Conservation (phyloP, 768 basidiomycete genomes). For the Strobilomyces dryophilus region DNA sequence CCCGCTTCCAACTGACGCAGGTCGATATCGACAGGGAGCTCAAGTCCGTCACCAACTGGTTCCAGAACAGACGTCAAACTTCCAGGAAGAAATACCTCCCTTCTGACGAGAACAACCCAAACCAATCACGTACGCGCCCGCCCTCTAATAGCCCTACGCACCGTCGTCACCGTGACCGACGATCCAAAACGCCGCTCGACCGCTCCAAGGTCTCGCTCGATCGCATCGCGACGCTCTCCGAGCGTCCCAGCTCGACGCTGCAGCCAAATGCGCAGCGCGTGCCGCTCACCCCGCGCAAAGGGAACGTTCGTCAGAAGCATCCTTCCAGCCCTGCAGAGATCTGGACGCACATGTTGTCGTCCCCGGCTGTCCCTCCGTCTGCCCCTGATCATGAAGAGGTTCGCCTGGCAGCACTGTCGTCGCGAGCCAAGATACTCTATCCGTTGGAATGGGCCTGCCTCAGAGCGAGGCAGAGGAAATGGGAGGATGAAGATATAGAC, state of each 20-base stretch:
- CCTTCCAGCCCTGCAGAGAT: constrained; percentile 19
- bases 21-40: constrained; percentile 43
- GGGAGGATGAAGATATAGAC: constrained; percentile 23
- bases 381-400: constrained; percentile 22
- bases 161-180: constrained; percentile 6
- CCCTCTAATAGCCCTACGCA: constrained; percentile 2
- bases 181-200: constrained; percentile 13
- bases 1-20: constrained; percentile 4
- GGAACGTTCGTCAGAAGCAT: constrained; percentile 3
- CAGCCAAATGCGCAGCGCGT: constrained; percentile 3
- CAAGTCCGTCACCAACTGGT: constrained; percentile 75
- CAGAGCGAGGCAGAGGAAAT: constrained; percentile 31
- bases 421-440: constrained; percentile 39
- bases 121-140: constrained; percentile 2
- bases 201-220: constrained; percentile 31
- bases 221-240: constrained; percentile 26
- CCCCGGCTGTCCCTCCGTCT: constrained; percentile 19
- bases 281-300: constrained; percentile 29
- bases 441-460: constrained; percentile 79
- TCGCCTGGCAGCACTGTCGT: constrained; percentile 23
- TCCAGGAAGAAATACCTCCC: constrained; percentile 20
- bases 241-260: constrained; percentile 23
- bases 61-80: constrained; percentile 75
- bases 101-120: constrained; percentile 22
- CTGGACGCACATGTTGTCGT: constrained; percentile 30